Evolutionary conservation across 371 early-diverging fungal species (phyloP).

Genomic region (Zancudomyces culisetae): DNA sequence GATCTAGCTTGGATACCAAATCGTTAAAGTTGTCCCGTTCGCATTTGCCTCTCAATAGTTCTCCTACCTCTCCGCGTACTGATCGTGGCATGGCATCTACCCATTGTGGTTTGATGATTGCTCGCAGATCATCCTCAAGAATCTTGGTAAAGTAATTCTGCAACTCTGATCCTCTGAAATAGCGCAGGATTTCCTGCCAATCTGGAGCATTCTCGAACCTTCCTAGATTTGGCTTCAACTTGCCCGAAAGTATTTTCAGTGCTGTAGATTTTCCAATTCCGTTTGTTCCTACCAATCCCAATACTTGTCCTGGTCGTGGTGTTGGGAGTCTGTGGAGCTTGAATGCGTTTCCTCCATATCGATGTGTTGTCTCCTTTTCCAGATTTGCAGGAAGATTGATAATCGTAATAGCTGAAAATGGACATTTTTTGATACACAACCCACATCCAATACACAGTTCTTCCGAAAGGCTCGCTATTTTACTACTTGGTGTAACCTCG

Average conservation of each 20-base stretch:
- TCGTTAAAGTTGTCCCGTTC: slow-evolving; percentile 53
- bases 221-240: slow-evolving; percentile 97
- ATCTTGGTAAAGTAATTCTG: slow-evolving; percentile 99
- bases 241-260: slow-evolving; percentile 90
- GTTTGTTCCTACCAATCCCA: slow-evolving; percentile 98
- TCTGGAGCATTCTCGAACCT: slow-evolving; percentile 74
- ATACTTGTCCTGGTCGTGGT: slow-evolving; percentile 93
- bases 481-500: slow-evolving; percentile 64
- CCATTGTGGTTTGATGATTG: slow-evolving; percentile 63
- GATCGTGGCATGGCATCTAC: slow-evolving; percentile 90
- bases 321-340: slow-evolving; percentile 98
- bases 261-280: slow-evolving; percentile 98
- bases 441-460: slow-evolving; percentile 98
- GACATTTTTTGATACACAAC: slow-evolving; percentile 98
- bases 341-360: slow-evolving; percentile 97
- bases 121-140: slow-evolving; percentile 86
- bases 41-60: slow-evolving; percentile 51
- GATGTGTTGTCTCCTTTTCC: slow-evolving; percentile 90
- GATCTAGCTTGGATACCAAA: slow-evolving; percentile 58
- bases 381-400: slow-evolving; percentile 98
- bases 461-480: slow-evolving; percentile 90
- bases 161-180: slow-evolving; percentile 97
- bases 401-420: slow-evolving; percentile 96
- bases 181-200: slow-evolving; percentile 90
- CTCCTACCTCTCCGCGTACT: slow-evolving; percentile 65